phyloP scores from a whole-genome alignment of 345 rosid genomes.

The Eutrema heterophyllum region DNA sequence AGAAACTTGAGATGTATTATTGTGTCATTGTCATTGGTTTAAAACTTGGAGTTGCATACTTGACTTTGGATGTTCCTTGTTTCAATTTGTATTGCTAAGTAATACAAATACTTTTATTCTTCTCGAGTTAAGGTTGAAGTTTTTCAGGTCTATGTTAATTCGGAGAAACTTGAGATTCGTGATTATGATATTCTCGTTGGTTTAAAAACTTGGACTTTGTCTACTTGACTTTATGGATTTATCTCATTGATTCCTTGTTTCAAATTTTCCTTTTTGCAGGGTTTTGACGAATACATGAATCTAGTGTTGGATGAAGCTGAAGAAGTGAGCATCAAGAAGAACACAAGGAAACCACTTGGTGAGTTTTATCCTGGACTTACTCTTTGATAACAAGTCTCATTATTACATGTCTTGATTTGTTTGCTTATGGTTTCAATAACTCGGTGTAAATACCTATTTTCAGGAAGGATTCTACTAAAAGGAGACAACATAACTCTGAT shows the following conservation, averaged over 20 bases:
- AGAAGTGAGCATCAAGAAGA: slow-evolving; percentile 85
- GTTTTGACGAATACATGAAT: slow-evolving; percentile 98
- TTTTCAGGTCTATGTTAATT: neutral
- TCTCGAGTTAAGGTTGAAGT: neutral
- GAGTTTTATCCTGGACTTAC: slow-evolving; percentile 12
- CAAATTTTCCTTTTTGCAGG: slow-evolving; percentile 36
- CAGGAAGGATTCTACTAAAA: slow-evolving; percentile 91
- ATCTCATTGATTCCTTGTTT: neutral
- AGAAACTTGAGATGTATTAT: neutral
- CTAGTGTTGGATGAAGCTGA: slow-evolving; percentile 95
- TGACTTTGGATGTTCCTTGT: neutral
- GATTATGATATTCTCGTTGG: neutral
- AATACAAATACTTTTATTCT: neutral
- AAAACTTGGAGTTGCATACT: neutral
- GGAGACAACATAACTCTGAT: slow-evolving; percentile 92
- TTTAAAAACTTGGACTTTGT: neutral
- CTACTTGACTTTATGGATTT: neutral
- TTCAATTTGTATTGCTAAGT: neutral
- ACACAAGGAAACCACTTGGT: slow-evolving; percentile 81
- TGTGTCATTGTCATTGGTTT: neutral
- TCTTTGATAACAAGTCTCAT: neutral
- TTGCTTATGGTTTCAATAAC: neutral
- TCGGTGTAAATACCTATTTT: neutral
- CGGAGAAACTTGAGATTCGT: neutral
- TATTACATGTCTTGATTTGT: neutral